Percentiles rank a stretch among this genome's conserved stretches.
phyloP scores from a whole-genome alignment of 129 eudicot species.

The Cynara cardunculus region DNA sequence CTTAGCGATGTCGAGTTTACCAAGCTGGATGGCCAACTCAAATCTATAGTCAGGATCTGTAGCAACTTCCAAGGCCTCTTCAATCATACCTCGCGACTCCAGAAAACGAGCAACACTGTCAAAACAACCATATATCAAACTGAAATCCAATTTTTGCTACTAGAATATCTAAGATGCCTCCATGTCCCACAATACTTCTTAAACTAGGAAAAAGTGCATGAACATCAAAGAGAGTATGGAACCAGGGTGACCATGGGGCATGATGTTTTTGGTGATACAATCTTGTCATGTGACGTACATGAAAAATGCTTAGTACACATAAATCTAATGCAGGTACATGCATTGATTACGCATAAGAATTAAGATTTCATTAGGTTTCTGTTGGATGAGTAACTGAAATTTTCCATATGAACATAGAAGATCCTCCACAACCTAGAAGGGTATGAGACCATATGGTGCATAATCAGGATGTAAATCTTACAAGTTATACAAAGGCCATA shows the following conservation, averaged over 20 bases:
- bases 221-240: background rate
- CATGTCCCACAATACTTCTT: background rate
- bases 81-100: conserved; percentile 90
- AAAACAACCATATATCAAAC: background rate
- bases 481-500: no score
- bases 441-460: no score
- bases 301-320: no score
- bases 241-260: background rate
- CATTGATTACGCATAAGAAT: no score
- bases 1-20: conserved; percentile 78
- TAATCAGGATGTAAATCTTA: no score
- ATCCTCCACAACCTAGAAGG: no score
- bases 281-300: no score
- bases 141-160: background rate
- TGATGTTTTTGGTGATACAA: background rate
- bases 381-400: no score
- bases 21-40: conserved; percentile 85
- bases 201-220: background rate
- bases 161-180: background rate
- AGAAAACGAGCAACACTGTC: conserved; percentile 84
- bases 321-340: no score
- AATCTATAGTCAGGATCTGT: conserved; percentile 87
- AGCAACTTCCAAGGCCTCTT: conserved; percentile 89
- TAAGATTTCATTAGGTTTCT: no score
- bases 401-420: no score